Evolutionary conservation across 2,329 filamentous ascomycete species (phyloP).

Genomic region (Ramichloridium luteum): DNA sequence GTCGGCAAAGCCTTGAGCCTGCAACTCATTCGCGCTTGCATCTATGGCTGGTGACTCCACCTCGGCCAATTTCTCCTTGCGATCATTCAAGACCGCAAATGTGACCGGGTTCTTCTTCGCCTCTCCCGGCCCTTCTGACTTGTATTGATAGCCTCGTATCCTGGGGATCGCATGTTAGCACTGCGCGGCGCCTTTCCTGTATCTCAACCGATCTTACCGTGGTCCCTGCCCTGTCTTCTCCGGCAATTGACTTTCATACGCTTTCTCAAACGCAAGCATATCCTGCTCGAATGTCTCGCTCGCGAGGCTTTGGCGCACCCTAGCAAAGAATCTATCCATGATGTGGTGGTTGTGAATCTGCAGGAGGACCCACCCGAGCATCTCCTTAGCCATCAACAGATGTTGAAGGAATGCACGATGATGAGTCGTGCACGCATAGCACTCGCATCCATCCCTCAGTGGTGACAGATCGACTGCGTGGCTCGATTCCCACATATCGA

Average conservation of each 20-base stretch:
- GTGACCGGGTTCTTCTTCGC: slow-evolving; percentile 54
- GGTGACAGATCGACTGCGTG: slow-evolving; percentile 54
- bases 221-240: slow-evolving; percentile 65
- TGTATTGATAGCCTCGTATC: slow-evolving; percentile 71
- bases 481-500: slow-evolving; percentile 60
- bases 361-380: slow-evolving; percentile 88
- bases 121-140: slow-evolving; percentile 51
- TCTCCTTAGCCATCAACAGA: slow-evolving; percentile 79
- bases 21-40: slow-evolving; percentile 39
- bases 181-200: too few species aligned
- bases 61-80: slow-evolving; percentile 35
- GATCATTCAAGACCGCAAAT: slow-evolving; percentile 49
- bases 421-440: slow-evolving; percentile 74
- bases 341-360: slow-evolving; percentile 82
- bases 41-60: slow-evolving; percentile 36
- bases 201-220: too few species aligned
- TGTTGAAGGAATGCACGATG: slow-evolving; percentile 82
- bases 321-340: slow-evolving; percentile 59
- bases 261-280: slow-evolving; percentile 46
- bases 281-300: slow-evolving; percentile 44
- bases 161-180: slow-evolving; percentile 25
- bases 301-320: slow-evolving; percentile 53
- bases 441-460: slow-evolving; percentile 53
- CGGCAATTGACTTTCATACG: slow-evolving; percentile 62
- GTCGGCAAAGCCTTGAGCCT: slow-evolving; percentile 28